A percentile compares a stretch with the other conserved stretches of the same genome.
phyloP scores from a whole-genome alignment of 345 rosid genomes.

The Durio zibethinus region DNA sequence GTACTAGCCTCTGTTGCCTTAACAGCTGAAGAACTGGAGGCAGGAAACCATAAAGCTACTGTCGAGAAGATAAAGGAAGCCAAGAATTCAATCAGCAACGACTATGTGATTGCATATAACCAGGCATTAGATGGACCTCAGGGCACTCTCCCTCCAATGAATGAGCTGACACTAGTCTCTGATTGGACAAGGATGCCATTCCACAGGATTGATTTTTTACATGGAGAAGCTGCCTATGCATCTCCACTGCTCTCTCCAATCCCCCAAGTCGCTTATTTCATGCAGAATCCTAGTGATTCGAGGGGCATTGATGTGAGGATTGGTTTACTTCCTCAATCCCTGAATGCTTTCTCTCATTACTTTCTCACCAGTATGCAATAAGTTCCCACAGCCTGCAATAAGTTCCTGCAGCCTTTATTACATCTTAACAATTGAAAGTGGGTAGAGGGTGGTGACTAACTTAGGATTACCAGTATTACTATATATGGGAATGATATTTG shows the following conservation, averaged over 20 bases:
- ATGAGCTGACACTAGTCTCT: constrained; percentile 52
- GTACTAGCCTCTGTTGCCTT: constrained; percentile 54
- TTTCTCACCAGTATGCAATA: constrained; percentile 25
- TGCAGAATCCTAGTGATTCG: constrained; percentile 49
- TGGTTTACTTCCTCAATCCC: constrained; percentile 41
- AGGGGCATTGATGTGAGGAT: constrained; percentile 48
- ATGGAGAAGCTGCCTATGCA: constrained; percentile 38
- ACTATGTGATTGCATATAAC: constrained; percentile 53
- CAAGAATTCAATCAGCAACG: constrained; percentile 40
- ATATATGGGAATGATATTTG: background rate
- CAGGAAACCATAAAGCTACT: constrained; percentile 31
- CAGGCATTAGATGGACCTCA: constrained; percentile 45
- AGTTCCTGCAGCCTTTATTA: background rate
- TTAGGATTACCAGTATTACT: background rate
- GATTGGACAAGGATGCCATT: constrained; percentile 82
- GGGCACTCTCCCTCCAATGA: constrained; percentile 48
- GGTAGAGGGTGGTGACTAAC: background rate
- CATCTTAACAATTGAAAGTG: background rate
- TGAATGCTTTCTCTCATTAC: constrained; percentile 31
- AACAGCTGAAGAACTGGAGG: constrained; percentile 47
- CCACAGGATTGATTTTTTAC: constrained; percentile 46
- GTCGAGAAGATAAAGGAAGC: constrained; percentile 53
- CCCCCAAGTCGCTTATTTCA: constrained; percentile 63
- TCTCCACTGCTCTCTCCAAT: constrained; percentile 61
- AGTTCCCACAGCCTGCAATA: background rate